Evolutionary conservation across 2,329 filamentous ascomycete species (phyloP), one percentile per base, ranked within the genome.

Genomic region (Xylariales sp.): DNA sequence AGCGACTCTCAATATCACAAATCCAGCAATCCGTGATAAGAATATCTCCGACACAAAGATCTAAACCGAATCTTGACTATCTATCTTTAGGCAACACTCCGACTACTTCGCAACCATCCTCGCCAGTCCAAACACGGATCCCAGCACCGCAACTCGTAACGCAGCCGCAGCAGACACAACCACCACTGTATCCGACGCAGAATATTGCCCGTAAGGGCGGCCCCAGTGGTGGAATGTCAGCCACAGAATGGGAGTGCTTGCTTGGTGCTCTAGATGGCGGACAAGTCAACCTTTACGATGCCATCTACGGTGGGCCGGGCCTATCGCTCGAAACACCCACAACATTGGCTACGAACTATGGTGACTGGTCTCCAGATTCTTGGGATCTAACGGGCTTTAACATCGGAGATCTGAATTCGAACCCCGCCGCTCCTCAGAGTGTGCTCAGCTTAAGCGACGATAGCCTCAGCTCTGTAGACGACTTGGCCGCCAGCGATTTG

Each of bases 281-380:
- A 1, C 76, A 84, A 49, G 79, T 82, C 40, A 94, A 91, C 56
- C 84, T 94, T n/a, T 93, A 88, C 61, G 84, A 88, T 56, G 83
- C 82, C 29, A 88, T 88, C 42, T 89, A 89, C 51, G 86, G 85
- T 27, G 84, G 84, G 0, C 73, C 75, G 8, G 71, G 70, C 33
- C 62, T 68, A 46, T 66, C 64, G 4, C 59, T 73, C 22, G 66
- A 72, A 16, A 63, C 71, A 9, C 62, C 71, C 14, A 56, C 68
- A 0, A 65, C 63, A n/a, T 52, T 61, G 1, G 58, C 64, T 19
- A 54, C 59, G 11, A 56, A 56, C 35, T 55, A 60, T 27, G 61
- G 59, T 15, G 66, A 68, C 38, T 81, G 76, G 78, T 74, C 76
- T 2, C 73, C 75, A 0, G 75, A 80, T 45, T 65, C 72, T 2